phyloP scores from a whole-genome alignment of 495 filamentous ascomycete species.

The Neurospora tetraspora region DNA sequence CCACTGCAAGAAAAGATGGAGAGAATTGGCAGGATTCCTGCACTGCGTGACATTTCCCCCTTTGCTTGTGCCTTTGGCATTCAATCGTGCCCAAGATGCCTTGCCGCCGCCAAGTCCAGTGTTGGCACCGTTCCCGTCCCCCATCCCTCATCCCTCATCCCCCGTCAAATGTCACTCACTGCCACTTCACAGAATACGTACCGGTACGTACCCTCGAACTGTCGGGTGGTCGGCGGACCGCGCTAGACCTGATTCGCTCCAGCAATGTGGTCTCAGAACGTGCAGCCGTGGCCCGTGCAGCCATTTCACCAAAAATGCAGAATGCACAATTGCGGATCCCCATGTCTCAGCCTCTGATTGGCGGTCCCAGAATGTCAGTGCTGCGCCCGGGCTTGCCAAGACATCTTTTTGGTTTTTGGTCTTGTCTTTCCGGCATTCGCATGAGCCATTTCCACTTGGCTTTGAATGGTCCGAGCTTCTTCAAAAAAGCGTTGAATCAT shows the following conservation, averaged over 20 bases:
- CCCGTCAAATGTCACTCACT: background rate
- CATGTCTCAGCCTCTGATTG: background rate
- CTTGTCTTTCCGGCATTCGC: background rate
- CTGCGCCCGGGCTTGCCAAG: background rate
- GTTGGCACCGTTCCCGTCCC: background rate
- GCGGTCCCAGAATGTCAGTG: background rate
- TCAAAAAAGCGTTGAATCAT: background rate
- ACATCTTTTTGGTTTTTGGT: background rate
- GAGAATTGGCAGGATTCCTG: background rate
- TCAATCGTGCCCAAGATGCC: background rate
- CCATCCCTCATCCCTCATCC: background rate
- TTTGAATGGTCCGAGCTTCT: background rate
- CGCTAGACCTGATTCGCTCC: conserved; percentile 3
- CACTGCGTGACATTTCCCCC: background rate
- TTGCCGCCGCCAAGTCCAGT: background rate
- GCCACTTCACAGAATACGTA: background rate
- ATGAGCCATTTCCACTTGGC: background rate
- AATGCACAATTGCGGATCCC: background rate
- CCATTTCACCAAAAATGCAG: background rate
- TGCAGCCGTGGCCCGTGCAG: background rate
- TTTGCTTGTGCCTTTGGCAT: background rate
- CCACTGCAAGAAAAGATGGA: background rate
- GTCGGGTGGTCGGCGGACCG: background rate
- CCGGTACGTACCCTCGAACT: background rate
- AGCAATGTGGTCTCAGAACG: background rate